These are phyloP conservation scores for Adansonia madagascariensis DNA, from an alignment of 441 rosid genomes.

Conservation along the genomic window DNA sequence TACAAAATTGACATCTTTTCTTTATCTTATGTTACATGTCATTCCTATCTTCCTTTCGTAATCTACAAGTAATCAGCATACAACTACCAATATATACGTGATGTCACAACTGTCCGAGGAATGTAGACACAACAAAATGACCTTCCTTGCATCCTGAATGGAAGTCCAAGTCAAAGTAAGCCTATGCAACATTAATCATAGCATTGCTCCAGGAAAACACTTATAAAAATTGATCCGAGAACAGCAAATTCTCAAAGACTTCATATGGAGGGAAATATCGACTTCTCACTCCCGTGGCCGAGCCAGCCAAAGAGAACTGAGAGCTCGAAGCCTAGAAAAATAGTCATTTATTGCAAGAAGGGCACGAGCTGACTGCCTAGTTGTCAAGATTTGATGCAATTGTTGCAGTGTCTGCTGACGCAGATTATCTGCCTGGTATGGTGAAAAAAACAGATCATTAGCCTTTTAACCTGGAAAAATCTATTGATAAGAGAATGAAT, in stretches of 20 bases:
- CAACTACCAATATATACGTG: background rate
- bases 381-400: conserved; percentile 46
- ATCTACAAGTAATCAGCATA: background rate
- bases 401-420: conserved; percentile 61
- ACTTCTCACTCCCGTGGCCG: conserved; percentile 63
- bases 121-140: conserved; percentile 3
- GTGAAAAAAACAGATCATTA: background rate
- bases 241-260: background rate
- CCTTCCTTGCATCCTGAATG: conserved; percentile 5
- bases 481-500: conserved; percentile 1
- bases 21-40: no score
- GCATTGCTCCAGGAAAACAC: background rate
- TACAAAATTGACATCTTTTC: no score
- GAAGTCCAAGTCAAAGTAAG: background rate
- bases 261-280: background rate
- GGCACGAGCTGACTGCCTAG: conserved; percentile 74
- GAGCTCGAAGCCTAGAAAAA: conserved; percentile 67
- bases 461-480: background rate
- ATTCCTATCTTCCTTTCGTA: no score
- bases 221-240: background rate
- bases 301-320: conserved; percentile 77
- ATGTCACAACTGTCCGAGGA: background rate
- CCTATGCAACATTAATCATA: background rate
- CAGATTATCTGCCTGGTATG: conserved; percentile 50
- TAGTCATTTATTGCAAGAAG: conserved; percentile 66